phyloP scores from a whole-genome alignment of 2,329 filamentous ascomycete genomes.

The Phaeosphaeriaceae sp. region DNA sequence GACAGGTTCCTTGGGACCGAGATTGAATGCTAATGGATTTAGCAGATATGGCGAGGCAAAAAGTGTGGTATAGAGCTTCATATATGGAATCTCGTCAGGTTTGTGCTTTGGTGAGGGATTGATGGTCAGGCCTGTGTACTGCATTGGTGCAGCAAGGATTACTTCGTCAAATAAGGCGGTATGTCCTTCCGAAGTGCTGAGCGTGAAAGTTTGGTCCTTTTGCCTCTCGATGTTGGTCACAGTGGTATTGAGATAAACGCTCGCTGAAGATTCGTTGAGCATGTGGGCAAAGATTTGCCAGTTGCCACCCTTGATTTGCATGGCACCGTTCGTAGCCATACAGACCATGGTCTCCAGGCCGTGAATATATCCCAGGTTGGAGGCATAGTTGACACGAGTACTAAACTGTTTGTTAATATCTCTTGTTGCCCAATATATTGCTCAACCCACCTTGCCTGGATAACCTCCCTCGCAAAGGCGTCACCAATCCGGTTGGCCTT shows the following conservation, averaged over 20 bases:
- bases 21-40: constrained; percentile 74
- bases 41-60: constrained; percentile 80
- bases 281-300: constrained; percentile 93
- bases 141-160: constrained; percentile 81
- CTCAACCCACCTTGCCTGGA: constrained; percentile 68
- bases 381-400: constrained; percentile 93
- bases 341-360: constrained; percentile 91
- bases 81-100: constrained; percentile 85
- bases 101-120: constrained; percentile 51
- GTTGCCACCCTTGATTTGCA: constrained; percentile 82
- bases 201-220: constrained; percentile 49
- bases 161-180: constrained; percentile 72
- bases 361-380: constrained; percentile 85
- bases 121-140: constrained; percentile 74
- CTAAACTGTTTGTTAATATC: constrained; percentile 47
- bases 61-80: constrained; percentile 84
- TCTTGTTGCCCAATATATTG: not conserved
- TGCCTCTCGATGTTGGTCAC: constrained; percentile 64
- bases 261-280: constrained; percentile 68
- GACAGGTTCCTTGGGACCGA: constrained; percentile 62
- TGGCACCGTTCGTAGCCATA: constrained; percentile 85
- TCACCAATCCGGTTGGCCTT: constrained; percentile 69
- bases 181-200: constrained; percentile 41
- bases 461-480: constrained; percentile 76
- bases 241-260: constrained; percentile 68